Conservation (phyloP, 495 filamentous ascomycete species). For the Xylaria curta region DNA sequence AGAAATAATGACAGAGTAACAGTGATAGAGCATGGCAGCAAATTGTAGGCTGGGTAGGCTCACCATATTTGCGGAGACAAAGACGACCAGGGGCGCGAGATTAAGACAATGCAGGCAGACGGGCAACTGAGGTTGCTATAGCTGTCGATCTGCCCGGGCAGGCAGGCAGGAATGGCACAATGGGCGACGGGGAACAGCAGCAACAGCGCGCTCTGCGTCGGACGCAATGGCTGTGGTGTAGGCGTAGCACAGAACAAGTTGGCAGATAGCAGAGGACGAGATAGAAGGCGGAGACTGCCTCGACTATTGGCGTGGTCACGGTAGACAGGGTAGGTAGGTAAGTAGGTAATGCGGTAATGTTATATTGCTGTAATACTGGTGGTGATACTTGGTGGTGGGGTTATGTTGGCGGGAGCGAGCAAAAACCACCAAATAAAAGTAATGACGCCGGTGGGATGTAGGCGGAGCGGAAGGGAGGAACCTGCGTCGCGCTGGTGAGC, state of each 20-base stretch:
- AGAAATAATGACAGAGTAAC: background rate
- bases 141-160: background rate
- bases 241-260: background rate
- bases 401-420: slow-evolving; percentile 12
- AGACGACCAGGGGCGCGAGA: slow-evolving; percentile 1
- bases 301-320: background rate
- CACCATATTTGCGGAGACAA: slow-evolving; percentile 26
- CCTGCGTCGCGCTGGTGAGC: slow-evolving; percentile 7
- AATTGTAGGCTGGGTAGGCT: slow-evolving; percentile 14
- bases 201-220: background rate
- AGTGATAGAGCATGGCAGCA: slow-evolving; percentile 3
- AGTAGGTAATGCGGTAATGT: background rate
- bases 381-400: slow-evolving; percentile 26
- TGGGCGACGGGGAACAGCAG: background rate
- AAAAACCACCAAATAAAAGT: slow-evolving; percentile 8
- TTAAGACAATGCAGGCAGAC: background rate
- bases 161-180: background rate
- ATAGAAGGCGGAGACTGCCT: background rate
- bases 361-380: background rate
- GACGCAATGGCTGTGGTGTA: background rate
- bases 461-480: background rate
- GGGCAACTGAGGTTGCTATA: slow-evolving; percentile 4
- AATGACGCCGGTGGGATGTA: slow-evolving; percentile 24
- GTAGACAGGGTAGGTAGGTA: background rate
- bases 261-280: slow-evolving; percentile 3